These are phyloP conservation scores for Talaromyces liani DNA, from an alignment of 495 filamentous ascomycete genomes.

Conservation along the genomic window DNA sequence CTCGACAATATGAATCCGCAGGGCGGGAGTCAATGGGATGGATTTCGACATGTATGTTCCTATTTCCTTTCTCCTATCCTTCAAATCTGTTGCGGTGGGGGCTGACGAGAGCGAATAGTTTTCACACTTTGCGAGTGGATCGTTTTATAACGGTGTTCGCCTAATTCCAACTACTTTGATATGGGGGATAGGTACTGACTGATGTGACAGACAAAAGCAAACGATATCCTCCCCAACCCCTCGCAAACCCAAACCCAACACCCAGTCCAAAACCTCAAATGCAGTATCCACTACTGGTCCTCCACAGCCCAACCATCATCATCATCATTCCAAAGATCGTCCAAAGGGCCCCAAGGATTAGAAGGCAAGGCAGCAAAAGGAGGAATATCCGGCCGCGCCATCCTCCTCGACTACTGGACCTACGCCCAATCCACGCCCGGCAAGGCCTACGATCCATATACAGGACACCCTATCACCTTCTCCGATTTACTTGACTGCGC, in stretches of 20 bases:
- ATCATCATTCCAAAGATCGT: too few relatives aligned
- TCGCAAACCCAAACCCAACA: background rate
- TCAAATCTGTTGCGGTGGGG: background rate
- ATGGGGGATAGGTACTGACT: background rate
- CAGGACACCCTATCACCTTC: slow-evolving; percentile 51
- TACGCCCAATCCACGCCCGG: slow-evolving; percentile 20
- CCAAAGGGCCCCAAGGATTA: too few relatives aligned
- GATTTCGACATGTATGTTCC: slow-evolving; percentile 56
- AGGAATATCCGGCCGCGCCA: slow-evolving; percentile 42
- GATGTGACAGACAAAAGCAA: background rate
- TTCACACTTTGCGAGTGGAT: background rate
- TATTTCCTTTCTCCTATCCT: background rate
- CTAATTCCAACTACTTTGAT: too few relatives aligned
- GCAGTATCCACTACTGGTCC: slow-evolving; percentile 40
- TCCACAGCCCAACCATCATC: background rate
- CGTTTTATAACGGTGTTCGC: background rate
- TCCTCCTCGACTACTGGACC: slow-evolving; percentile 44
- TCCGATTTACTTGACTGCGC: slow-evolving; percentile 52
- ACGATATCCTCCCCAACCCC: background rate
- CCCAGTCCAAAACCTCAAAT: slow-evolving; percentile 32
- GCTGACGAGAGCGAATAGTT: background rate
- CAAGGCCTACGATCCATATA: slow-evolving; percentile 44
- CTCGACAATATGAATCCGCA: slow-evolving; percentile 62
- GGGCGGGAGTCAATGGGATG: slow-evolving; percentile 69
- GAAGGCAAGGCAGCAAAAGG: slow-evolving; percentile 7